These are phyloP conservation scores for Dryadomyces sulphureus DNA, from an alignment of 2,329 filamentous ascomycete species.

Conservation along the genomic window DNA sequence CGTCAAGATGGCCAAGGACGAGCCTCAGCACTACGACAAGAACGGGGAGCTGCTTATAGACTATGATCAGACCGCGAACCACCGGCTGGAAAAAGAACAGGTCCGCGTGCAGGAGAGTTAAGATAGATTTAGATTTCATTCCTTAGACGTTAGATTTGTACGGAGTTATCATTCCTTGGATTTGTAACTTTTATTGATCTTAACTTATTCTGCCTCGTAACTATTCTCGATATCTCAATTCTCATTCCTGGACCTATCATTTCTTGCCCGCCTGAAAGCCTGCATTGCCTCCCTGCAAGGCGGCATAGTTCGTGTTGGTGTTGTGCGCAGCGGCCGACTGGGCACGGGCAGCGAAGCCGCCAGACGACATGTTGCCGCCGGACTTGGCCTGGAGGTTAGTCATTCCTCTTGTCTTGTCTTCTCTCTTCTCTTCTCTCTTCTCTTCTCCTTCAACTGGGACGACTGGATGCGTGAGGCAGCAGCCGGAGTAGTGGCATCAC, in stretches of 20 bases:
- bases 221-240: too few relatives aligned
- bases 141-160: too few relatives aligned
- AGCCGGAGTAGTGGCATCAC: neutral
- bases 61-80: constrained; percentile 16
- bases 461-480: neutral
- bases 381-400: neutral
- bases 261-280: neutral
- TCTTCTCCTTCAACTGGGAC: neutral
- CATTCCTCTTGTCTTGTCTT: neutral
- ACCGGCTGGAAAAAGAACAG: neutral
- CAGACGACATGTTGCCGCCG: neutral
- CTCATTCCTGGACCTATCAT: too few relatives aligned
- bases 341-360: neutral
- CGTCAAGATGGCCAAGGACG: constrained; percentile 26
- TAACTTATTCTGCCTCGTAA: too few relatives aligned
- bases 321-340: neutral
- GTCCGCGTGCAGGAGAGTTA: neutral
- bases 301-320: neutral
- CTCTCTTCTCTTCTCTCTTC: neutral
- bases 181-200: too few relatives aligned
- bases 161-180: too few relatives aligned
- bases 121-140: too few relatives aligned
- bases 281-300: too few relatives aligned
- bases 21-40: constrained; percentile 42
- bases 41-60: constrained; percentile 40